phyloP scores from a whole-genome alignment of 306 rosid genomes.

The Sicyos edulis region DNA sequence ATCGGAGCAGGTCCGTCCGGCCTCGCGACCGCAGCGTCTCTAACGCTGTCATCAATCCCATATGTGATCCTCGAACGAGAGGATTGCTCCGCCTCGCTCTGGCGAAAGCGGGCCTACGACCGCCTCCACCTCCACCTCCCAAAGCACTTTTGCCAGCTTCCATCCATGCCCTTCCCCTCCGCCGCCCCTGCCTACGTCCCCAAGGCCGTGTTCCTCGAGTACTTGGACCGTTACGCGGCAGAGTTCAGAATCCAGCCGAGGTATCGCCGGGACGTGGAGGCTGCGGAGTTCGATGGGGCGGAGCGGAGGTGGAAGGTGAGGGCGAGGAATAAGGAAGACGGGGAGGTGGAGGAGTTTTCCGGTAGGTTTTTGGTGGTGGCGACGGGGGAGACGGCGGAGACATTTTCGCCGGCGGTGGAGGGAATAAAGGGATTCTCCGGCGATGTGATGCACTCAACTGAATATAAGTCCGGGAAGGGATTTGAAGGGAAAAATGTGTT shows the following conservation, averaged over 20 bases:
- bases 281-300: slow-evolving; percentile 20
- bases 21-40: slow-evolving; percentile 27
- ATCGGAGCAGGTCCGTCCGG: slow-evolving; percentile 36
- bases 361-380: background rate
- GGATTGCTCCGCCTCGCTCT: slow-evolving; percentile 28
- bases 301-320: slow-evolving; percentile 38
- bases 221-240: slow-evolving; percentile 20
- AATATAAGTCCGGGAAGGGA: slow-evolving; percentile 13
- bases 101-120: slow-evolving; percentile 28
- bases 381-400: slow-evolving; percentile 20
- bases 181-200: slow-evolving; percentile 23
- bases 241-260: slow-evolving; percentile 7
- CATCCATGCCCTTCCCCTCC: slow-evolving; percentile 13
- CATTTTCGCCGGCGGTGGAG: background rate
- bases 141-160: slow-evolving; percentile 29
- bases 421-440: slow-evolving; percentile 26
- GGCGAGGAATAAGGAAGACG: slow-evolving; percentile 20
- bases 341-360: slow-evolving; percentile 31
- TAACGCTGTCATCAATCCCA: slow-evolving; percentile 2
- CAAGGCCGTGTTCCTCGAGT: slow-evolving; percentile 16
- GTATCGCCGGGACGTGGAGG: slow-evolving; percentile 14
- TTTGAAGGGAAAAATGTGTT: slow-evolving; percentile 23
- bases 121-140: slow-evolving; percentile 24
- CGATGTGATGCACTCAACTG: slow-evolving; percentile 17
- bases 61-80: slow-evolving; percentile 28